Evolutionary conservation across 2,329 filamentous ascomycete genomes (phyloP).

Genomic region (Diaporthe capsici): DNA sequence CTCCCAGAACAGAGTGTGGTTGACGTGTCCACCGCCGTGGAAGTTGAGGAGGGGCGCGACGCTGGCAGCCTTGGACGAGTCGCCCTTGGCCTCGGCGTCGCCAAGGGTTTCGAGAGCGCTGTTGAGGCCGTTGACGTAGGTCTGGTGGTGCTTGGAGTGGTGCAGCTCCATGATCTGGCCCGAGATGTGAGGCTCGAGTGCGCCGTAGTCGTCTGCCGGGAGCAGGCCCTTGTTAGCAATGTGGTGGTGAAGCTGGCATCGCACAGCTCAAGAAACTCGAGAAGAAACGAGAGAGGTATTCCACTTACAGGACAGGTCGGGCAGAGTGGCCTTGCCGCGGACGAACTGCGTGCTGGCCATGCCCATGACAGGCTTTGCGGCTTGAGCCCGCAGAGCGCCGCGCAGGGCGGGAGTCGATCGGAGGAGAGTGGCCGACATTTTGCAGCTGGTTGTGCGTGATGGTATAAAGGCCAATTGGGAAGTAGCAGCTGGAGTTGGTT

Average conservation of each 20-base stretch:
- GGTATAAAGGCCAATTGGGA: neutral
- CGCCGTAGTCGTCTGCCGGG: slow-evolving; percentile 89
- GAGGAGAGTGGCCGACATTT: slow-evolving; percentile 84
- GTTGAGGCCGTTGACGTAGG: slow-evolving; percentile 84
- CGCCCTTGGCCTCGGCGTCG: slow-evolving; percentile 75
- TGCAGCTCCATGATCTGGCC: slow-evolving; percentile 86
- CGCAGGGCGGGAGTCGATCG: slow-evolving; percentile 78
- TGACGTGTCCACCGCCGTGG: slow-evolving; percentile 93
- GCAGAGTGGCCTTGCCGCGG: slow-evolving; percentile 91
- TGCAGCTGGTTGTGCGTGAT: slow-evolving; percentile 45
- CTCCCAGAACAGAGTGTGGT: slow-evolving; percentile 94
- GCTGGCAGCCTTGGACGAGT: slow-evolving; percentile 63
- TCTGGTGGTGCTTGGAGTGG: slow-evolving; percentile 83
- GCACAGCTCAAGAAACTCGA: neutral
- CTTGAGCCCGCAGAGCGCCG: slow-evolving; percentile 78
- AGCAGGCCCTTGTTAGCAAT: slow-evolving; percentile 6
- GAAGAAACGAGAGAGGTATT: fast-evolving
- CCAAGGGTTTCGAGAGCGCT: slow-evolving; percentile 72
- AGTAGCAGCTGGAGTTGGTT: neutral
- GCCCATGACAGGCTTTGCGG: slow-evolving; percentile 73
- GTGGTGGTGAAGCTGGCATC: neutral
- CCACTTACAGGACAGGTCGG: slow-evolving; percentile 78
- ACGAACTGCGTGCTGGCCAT: slow-evolving; percentile 82
- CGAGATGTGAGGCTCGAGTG: slow-evolving; percentile 88
- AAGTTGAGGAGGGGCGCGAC: slow-evolving; percentile 78